Conservation (phyloP, 495 filamentous ascomycete genomes). For the Tetracladium marchalianum region DNA sequence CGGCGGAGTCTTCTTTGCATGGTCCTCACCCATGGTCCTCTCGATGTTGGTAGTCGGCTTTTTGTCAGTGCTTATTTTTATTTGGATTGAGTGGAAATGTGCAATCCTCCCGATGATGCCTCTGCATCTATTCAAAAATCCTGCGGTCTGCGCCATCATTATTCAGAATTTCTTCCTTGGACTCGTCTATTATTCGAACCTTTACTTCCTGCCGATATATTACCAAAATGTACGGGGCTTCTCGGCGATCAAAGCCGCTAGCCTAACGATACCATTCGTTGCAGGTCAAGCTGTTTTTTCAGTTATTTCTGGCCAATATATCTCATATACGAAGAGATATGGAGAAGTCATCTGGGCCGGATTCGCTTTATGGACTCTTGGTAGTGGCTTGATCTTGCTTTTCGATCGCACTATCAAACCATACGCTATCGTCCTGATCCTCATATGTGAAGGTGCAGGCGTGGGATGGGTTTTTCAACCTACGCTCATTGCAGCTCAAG, state of each 20-base stretch:
- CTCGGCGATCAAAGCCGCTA: slow-evolving; percentile 29
- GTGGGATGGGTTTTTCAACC: slow-evolving; percentile 52
- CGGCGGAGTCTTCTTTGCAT: slow-evolving; percentile 49
- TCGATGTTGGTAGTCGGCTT: slow-evolving; percentile 47
- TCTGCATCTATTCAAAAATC: slow-evolving; percentile 46
- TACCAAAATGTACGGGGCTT: slow-evolving; percentile 30
- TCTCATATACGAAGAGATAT: slow-evolving; percentile 44
- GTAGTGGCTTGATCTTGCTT: slow-evolving; percentile 40
- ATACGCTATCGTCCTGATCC: slow-evolving; percentile 41
- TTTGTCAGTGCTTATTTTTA: slow-evolving; percentile 35
- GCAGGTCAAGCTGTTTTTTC: slow-evolving; percentile 40
- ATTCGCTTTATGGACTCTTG: slow-evolving; percentile 28
- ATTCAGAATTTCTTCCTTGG: slow-evolving; percentile 52
- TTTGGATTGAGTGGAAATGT: slow-evolving; percentile 48
- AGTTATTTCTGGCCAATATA: slow-evolving; percentile 45
- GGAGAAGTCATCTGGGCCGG: slow-evolving; percentile 48
- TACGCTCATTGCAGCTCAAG: slow-evolving; percentile 50
- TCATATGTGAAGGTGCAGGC: slow-evolving; percentile 43
- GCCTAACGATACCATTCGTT: slow-evolving; percentile 43
- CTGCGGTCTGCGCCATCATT: slow-evolving; percentile 40
- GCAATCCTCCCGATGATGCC: slow-evolving; percentile 45
- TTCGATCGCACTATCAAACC: slow-evolving; percentile 37
- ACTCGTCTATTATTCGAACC: slow-evolving; percentile 44
- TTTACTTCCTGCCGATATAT: slow-evolving; percentile 40
- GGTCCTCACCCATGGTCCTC: slow-evolving; percentile 52